Base-by-base conservation (phyloP, 306 rosid species). In the Astragalus glycyphyllos region DNA sequence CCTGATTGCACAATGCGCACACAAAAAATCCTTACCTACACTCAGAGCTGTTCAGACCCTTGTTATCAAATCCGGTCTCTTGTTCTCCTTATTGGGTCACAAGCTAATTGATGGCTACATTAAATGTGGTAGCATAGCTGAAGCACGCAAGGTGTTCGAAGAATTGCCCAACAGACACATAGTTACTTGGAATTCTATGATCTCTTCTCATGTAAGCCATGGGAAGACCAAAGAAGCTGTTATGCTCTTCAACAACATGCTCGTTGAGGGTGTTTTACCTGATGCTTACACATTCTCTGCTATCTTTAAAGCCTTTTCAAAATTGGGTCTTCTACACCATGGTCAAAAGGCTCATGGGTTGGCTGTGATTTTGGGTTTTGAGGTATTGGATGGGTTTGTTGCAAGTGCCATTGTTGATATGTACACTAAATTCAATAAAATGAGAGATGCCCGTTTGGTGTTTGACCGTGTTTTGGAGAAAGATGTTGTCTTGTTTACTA, bases 401-500 rank as follows among this genome's bases (percentile, higher is more conserved):
- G 90, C 84, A 10, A 80, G 81, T 69, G 85, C 88, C 11, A 62
- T 85, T 67, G 87, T 85, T 72, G 87, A 85, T 75, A 83, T 86
- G 96, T 89, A 89, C 29, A 79, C 85, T 2, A 89, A 89, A 81
- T 78, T 85, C 63, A 86, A 80, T 69, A 83, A 45, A 63, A 79
- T 87, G 86, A 76, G 51, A 62, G 85, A 85, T 58, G 90, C 88
- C 44, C 75, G 31, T 72, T 79, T 68, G 51, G 85, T 89, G 73
- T 60, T 79, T 7, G 74, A 74, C 49, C 86, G 92, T 45, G 92
- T 73, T 81, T 77, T 49, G 63, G 77, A 82, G 72, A 87, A 87
- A 80, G 96, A 89, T 78, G 89, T 87, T 75, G 90, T 89, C 54
- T 63, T 86, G 85, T 81, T 76, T 65, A 89, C 87, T 1, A 86